phyloP scores from a whole-genome alignment of 2,329 filamentous ascomycete genomes.

The Cladosporium sp. region DNA sequence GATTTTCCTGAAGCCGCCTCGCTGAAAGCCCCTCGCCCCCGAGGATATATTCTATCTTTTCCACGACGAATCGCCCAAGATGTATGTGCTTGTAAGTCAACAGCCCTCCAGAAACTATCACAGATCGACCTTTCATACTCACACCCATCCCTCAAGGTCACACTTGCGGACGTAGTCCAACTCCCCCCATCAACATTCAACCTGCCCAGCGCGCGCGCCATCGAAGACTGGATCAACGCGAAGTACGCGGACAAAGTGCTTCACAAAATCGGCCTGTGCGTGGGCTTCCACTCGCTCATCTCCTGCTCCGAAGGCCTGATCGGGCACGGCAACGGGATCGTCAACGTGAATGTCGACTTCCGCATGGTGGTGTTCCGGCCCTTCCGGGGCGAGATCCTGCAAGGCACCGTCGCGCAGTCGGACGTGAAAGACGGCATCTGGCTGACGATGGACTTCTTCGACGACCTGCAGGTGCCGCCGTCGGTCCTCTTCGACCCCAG shows the following conservation, averaged over 20 bases:
- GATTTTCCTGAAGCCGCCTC: conserved; percentile 10
- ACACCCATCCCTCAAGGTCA: conserved; percentile 61
- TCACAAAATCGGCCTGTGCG: conserved; percentile 88
- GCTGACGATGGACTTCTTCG: conserved; percentile 84
- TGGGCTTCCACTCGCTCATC: conserved; percentile 87
- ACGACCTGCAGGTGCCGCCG: conserved; percentile 77
- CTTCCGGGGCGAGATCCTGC: conserved; percentile 89
- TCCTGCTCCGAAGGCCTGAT: conserved; percentile 91
- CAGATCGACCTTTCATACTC: not conserved
- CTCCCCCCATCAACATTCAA: conserved; percentile 85
- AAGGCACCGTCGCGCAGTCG: conserved; percentile 79
- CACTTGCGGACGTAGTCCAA: conserved; percentile 89
- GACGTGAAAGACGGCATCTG: conserved; percentile 57
- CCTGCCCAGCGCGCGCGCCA: conserved; percentile 74
- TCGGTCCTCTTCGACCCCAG: conserved; percentile 71
- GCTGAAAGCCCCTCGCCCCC: not conserved
- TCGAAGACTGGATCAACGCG: conserved; percentile 94
- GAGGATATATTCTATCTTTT: not conserved
- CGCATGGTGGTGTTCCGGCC: conserved; percentile 90
- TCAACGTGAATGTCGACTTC: conserved; percentile 96
- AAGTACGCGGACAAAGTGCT: conserved; percentile 97
- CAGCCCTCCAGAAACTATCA: not conserved
- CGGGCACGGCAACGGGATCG: conserved; percentile 83
- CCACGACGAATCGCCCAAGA: conserved; percentile 12
- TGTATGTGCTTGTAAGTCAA: conserved; percentile 38